phyloP scores from a whole-genome alignment of 768 basidiomycete species.

The Suillus subaureus region DNA sequence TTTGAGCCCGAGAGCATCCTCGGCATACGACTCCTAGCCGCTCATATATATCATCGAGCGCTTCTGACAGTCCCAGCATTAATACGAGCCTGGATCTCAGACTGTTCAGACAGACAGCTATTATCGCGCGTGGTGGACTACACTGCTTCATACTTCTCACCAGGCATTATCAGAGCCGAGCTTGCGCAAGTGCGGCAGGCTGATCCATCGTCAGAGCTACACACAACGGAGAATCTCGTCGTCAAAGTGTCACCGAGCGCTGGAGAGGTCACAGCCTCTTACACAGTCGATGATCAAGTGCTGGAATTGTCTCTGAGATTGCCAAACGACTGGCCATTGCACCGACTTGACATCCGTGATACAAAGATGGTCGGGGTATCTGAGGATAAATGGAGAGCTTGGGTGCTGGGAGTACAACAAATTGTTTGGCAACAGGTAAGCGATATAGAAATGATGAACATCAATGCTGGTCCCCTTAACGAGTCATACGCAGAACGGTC shows the following conservation, averaged over 20 bases:
- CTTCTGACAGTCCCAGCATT: constrained; percentile 83
- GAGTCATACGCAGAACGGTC: constrained; percentile 66
- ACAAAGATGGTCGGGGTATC: constrained; percentile 83
- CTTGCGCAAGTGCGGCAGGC: constrained; percentile 71
- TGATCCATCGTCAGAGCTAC: constrained; percentile 51
- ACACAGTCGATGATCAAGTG: constrained; percentile 89
- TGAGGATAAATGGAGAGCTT: constrained; percentile 89
- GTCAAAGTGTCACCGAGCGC: constrained; percentile 74
- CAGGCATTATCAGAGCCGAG: constrained; percentile 82
- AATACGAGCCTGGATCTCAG: constrained; percentile 82
- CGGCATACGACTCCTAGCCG: constrained; percentile 69
- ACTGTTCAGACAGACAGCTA: constrained; percentile 88
- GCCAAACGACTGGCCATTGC: constrained; percentile 89
- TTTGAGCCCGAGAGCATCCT: constrained; percentile 55
- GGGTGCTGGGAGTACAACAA: constrained; percentile 92
- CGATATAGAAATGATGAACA: constrained; percentile 6
- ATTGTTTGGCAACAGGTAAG: constrained; percentile 84
- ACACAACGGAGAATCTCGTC: constrained; percentile 71
- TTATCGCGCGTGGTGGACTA: constrained; percentile 74
- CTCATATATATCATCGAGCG: constrained; percentile 88
- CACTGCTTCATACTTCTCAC: constrained; percentile 86
- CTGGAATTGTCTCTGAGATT: constrained; percentile 88
- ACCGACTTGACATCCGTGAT: constrained; percentile 86
- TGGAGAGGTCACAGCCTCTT: constrained; percentile 83
- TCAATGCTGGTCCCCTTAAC: neutral